Evolutionary conservation across 2,329 filamentous ascomycete species (phyloP).

Genomic region (Penicillium sp.): DNA sequence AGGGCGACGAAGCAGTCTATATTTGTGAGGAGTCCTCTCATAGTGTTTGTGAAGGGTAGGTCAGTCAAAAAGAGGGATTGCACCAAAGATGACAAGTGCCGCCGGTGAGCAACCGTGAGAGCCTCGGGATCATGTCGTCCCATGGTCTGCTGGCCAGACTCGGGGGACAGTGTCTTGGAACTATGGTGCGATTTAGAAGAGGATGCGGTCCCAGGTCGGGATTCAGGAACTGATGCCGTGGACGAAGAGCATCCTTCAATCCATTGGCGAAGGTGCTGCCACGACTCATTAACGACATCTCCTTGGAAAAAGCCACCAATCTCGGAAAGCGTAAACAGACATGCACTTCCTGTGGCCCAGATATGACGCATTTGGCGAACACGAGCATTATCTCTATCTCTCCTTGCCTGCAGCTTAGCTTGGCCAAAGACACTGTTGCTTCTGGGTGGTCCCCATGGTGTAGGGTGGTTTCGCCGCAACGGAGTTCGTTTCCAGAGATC

Average conservation of each 20-base stretch:
- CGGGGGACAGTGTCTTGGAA: constrained; percentile 7
- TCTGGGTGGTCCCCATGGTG: constrained; percentile 63
- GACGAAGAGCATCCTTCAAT: constrained; percentile 50
- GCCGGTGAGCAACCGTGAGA: constrained; percentile 72
- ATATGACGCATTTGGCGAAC: constrained; percentile 70
- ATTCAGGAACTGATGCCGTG: constrained; percentile 27
- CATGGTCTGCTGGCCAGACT: constrained; percentile 17
- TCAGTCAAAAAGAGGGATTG: constrained; percentile 46
- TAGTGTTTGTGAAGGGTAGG: constrained; percentile 36
- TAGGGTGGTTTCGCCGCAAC: constrained; percentile 72
- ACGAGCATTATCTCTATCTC: constrained; percentile 63
- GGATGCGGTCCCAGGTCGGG: constrained; percentile 40
- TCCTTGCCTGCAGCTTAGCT: constrained; percentile 58
- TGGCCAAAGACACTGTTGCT: constrained; percentile 61
- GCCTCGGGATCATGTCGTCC: constrained; percentile 75
- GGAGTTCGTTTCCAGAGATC: constrained; percentile 83
- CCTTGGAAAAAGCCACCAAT: constrained; percentile 85
- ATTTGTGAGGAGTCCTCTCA: constrained; percentile 45
- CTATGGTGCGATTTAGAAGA: constrained; percentile 22
- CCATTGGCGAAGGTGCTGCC: constrained; percentile 77
- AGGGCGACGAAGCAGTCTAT: constrained; percentile 80
- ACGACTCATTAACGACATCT: constrained; percentile 78
- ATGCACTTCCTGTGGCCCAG: constrained; percentile 86
- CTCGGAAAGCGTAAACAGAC: constrained; percentile 85
- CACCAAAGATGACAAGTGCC: constrained; percentile 67